phyloP scores from a whole-genome alignment of 169 alveolate genomes.

The Miamiensis avidus region DNA sequence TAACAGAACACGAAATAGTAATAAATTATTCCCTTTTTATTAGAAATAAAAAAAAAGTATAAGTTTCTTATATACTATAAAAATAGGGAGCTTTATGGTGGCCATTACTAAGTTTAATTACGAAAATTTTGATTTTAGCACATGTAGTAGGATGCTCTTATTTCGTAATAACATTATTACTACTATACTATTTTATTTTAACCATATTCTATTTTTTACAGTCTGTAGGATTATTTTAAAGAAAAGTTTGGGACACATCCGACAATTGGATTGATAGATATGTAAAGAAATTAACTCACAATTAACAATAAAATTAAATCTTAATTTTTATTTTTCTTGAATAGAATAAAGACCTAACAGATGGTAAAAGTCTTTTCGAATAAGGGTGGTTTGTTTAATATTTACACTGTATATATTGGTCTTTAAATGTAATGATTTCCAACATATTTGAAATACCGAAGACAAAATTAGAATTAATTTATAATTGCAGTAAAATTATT shows the following conservation, averaged over 20 bases:
- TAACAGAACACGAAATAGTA: background rate
- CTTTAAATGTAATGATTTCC: background rate
- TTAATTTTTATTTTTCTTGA: no score
- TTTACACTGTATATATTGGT: background rate
- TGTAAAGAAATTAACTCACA: background rate
- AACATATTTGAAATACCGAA: background rate
- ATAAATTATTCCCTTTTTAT: no score
- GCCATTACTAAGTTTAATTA: background rate
- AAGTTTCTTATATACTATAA: no score
- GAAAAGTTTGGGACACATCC: background rate
- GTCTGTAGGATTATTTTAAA: background rate
- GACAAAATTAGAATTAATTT: background rate
- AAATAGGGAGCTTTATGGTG: background rate
- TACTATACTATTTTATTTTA: no score
- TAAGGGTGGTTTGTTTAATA: background rate
- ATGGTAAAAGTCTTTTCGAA: background rate
- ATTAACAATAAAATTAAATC: no score
- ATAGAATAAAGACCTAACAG: background rate
- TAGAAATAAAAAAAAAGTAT: no score
- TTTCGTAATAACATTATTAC: background rate
- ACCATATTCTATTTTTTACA: no score
- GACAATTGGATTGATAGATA: background rate
- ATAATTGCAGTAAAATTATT: background rate
- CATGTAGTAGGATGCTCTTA: background rate
- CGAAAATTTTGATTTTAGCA: background rate